phyloP scores from a whole-genome alignment of 148 eudicot genomes.

The Polygonum aviculare region DNA sequence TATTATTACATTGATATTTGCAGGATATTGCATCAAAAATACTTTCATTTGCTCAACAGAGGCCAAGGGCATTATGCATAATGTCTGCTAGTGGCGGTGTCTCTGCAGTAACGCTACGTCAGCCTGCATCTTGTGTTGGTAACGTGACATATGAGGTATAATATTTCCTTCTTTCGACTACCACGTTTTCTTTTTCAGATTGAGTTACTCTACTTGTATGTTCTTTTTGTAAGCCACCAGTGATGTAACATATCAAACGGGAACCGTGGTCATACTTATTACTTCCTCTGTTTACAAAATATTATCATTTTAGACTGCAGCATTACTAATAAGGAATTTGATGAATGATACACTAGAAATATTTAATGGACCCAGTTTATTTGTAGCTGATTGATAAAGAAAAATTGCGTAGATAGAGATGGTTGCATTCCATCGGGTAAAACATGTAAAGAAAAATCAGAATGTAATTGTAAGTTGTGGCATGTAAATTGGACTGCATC shows the following conservation, averaged over 20 bases:
- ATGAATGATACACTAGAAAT: too few species aligned
- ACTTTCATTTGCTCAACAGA: conserved; percentile 69
- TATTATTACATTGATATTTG: not conserved
- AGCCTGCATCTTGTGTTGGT: conserved; percentile 40
- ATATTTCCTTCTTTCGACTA: not conserved
- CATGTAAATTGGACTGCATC: not conserved
- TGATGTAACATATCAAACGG: not conserved
- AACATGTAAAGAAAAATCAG: not conserved
- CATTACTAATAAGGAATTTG: too few species aligned
- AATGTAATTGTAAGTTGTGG: not conserved
- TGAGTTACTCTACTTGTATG: not conserved
- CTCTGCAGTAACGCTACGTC: conserved; percentile 66
- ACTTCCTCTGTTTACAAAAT: too few species aligned
- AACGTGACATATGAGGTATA: conserved; percentile 69
- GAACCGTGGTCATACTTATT: too few species aligned
- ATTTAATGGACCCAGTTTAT: too few species aligned
- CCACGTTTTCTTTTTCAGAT: not conserved
- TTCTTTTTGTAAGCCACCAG: not conserved
- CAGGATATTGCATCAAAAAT: conserved; percentile 81
- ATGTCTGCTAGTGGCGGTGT: conserved; percentile 80
- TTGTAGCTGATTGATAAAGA: too few species aligned
- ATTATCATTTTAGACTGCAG: too few species aligned
- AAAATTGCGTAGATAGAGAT: too few species aligned
- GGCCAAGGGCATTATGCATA: conserved; percentile 81
- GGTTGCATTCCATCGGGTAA: not conserved